These are phyloP conservation scores for Nematocida minor DNA, from an alignment of 371 early-diverging fungal genomes.

Conservation along the genomic window DNA sequence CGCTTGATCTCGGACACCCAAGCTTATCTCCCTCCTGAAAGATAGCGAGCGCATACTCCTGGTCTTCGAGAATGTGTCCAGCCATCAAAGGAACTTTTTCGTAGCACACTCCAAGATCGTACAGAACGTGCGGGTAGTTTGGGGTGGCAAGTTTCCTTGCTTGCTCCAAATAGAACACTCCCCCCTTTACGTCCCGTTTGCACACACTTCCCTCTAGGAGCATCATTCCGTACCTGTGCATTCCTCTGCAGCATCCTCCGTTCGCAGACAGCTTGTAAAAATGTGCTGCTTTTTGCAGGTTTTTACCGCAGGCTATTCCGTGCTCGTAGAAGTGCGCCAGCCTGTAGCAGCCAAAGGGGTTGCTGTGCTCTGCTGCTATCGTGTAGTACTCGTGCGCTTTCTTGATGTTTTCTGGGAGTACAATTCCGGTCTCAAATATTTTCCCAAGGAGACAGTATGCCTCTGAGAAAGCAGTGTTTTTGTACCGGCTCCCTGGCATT, in stretches of 20 bases:
- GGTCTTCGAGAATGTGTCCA: conserved; percentile 50
- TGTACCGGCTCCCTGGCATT: conserved; percentile 33
- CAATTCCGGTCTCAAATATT: conserved; percentile 27
- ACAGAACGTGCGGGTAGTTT: conserved; percentile 63
- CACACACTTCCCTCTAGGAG: conserved; percentile 57
- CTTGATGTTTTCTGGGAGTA: conserved; percentile 11
- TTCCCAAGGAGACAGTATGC: conserved; percentile 41
- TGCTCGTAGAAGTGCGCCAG: conserved; percentile 64
- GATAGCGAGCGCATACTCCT: conserved; percentile 57
- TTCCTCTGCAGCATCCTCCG: conserved; percentile 60
- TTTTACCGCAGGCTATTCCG: conserved; percentile 51
- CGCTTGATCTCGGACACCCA: conserved; percentile 61
- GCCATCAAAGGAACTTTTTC: conserved; percentile 42
- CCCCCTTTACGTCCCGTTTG: conserved; percentile 55
- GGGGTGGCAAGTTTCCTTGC: conserved; percentile 57
- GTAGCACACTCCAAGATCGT: conserved; percentile 63
- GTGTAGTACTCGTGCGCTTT: conserved; percentile 62
- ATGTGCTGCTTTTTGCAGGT: conserved; percentile 54
- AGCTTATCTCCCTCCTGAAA: conserved; percentile 59
- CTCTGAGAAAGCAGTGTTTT: conserved; percentile 42
- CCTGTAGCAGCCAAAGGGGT: conserved; percentile 60
- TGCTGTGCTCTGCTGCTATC: conserved; percentile 56
- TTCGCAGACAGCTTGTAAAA: conserved; percentile 66
- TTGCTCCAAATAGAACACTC: conserved; percentile 62
- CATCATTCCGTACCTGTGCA: conserved; percentile 64